These are phyloP conservation scores for Moesziomyces sp. DNA, from an alignment of 1,284 basidiomycete genomes.

Conservation along the genomic window DNA sequence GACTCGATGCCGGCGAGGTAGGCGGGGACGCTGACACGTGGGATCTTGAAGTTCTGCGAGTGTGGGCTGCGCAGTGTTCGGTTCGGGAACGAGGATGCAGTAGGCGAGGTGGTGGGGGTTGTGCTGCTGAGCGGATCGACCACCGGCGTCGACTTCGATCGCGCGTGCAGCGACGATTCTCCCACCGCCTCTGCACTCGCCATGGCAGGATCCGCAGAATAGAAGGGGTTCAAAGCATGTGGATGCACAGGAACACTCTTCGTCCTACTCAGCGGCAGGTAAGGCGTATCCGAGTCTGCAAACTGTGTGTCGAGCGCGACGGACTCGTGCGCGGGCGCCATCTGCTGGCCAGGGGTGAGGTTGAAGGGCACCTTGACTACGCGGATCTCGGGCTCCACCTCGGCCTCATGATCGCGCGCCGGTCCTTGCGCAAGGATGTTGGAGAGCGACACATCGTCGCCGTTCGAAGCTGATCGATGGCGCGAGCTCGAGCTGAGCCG, in stretches of 20 bases:
- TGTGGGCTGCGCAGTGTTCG: background rate
- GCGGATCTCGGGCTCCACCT: constrained; percentile 2
- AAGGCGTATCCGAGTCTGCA: background rate
- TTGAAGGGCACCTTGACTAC: constrained; percentile 6
- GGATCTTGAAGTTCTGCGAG: constrained; percentile 21
- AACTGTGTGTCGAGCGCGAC: background rate
- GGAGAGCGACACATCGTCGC: constrained; percentile 7
- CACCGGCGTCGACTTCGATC: constrained; percentile 3
- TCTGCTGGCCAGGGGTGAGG: background rate
- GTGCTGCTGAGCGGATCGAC: background rate
- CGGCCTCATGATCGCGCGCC: background rate
- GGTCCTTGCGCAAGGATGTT: constrained; percentile 6
- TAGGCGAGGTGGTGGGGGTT: constrained; percentile 1
- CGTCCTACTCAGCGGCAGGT: background rate
- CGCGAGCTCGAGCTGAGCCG: constrained; percentile 11
- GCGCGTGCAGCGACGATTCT: background rate
- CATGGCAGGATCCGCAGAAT: background rate
- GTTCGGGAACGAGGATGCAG: background rate
- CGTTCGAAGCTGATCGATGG: background rate
- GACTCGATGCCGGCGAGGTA: constrained; percentile 3
- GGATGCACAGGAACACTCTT: background rate
- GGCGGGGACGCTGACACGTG: constrained; percentile 13
- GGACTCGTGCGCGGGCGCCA: background rate
- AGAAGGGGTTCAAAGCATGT: constrained; percentile 2
- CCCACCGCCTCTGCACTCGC: too few species aligned